Conservation (phyloP, 2,329 filamentous ascomycete genomes). For the Graphilbum sp. region DNA sequence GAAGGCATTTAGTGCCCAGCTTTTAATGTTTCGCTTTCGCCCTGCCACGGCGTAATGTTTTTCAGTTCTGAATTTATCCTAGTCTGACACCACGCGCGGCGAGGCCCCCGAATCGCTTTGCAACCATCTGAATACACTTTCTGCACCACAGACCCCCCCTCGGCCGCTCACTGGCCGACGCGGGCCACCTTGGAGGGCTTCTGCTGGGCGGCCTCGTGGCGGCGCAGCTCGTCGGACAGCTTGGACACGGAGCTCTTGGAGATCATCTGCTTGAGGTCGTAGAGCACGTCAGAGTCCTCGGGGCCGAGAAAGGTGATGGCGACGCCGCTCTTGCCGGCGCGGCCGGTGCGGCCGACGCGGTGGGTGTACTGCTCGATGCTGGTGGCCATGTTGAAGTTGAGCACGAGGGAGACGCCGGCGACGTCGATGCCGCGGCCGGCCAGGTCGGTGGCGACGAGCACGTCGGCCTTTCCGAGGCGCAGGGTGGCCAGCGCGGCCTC, state of each 20-base stretch:
- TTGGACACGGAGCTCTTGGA: constrained; percentile 76
- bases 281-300: constrained; percentile 81
- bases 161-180: neutral
- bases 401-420: constrained; percentile 76
- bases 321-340: constrained; percentile 92
- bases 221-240: constrained; percentile 78
- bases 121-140: no score
- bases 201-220: constrained; percentile 84
- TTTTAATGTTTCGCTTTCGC: no score
- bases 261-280: constrained; percentile 91
- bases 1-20: no score
- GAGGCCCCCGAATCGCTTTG: no score
- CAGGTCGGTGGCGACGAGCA: constrained; percentile 89
- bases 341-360: constrained; percentile 88
- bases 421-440: constrained; percentile 97
- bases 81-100: no score
- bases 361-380: constrained; percentile 94
- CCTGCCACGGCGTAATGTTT: no score
- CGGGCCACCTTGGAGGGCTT: constrained; percentile 32
- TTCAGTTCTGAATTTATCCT: no score
- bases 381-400: constrained; percentile 98
- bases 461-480: constrained; percentile 62
- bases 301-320: constrained; percentile 89
- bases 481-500: constrained; percentile 82
- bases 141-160: neutral